Evolutionary conservation across 1,284 basidiomycete genomes (phyloP).

Genomic region (Bondarzewia mesenterica): DNA sequence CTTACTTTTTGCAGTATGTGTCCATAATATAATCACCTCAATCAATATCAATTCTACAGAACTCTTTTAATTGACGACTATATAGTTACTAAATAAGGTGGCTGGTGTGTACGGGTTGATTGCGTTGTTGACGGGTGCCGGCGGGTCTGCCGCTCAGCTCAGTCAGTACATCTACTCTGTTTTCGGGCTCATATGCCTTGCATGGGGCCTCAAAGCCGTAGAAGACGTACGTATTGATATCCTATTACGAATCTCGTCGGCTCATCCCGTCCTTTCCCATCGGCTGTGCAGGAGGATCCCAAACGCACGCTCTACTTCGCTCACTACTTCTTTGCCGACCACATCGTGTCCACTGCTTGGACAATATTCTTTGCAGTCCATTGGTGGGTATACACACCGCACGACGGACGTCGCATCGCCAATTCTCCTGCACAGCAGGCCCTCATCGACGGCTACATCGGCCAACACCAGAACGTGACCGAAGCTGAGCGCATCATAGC

Average conservation of each 20-base stretch:
- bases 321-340: slow-evolving; percentile 89
- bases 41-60: not conserved
- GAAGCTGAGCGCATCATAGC: slow-evolving; percentile 58
- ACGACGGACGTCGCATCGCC: slow-evolving; percentile 75
- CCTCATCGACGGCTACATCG: slow-evolving; percentile 56
- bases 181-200: slow-evolving; percentile 70
- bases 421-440: slow-evolving; percentile 85
- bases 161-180: slow-evolving; percentile 92
- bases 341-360: slow-evolving; percentile 89
- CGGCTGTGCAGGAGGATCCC: slow-evolving; percentile 71
- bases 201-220: slow-evolving; percentile 84
- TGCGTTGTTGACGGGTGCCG: slow-evolving; percentile 78
- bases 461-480: slow-evolving; percentile 44
- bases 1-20: slow-evolving; percentile 72
- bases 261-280: not conserved
- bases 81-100: slow-evolving; percentile 92
- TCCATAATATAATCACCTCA: too few species aligned
- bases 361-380: slow-evolving; percentile 82
- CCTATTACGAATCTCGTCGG: slow-evolving; percentile 8
- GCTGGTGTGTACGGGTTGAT: slow-evolving; percentile 96
- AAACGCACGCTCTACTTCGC: slow-evolving; percentile 83
- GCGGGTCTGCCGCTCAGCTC: slow-evolving; percentile 85
- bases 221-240: slow-evolving; percentile 49
- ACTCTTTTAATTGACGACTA: slow-evolving; percentile 5
- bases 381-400: slow-evolving; percentile 89